Evolutionary conservation across 805 yeast genomes (phyloP).

Genomic region (Komagataella pastoris): DNA sequence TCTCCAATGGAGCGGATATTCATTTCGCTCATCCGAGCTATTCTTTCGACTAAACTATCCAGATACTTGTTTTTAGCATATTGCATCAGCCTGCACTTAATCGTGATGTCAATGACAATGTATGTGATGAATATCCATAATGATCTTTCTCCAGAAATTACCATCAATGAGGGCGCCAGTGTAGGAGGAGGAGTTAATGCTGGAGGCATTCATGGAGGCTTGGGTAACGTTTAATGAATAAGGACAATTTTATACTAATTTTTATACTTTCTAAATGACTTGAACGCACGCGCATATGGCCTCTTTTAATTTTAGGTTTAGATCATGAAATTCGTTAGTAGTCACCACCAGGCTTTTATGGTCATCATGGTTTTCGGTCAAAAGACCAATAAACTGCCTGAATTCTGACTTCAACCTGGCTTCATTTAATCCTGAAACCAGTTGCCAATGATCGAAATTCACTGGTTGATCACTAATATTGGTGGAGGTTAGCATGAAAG

Average conservation of each 20-base stretch:
- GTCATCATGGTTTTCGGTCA: not conserved
- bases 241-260: not conserved
- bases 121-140: slow-evolving; percentile 23
- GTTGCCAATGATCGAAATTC: not conserved
- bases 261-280: not conserved
- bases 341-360: not conserved
- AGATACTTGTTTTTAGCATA: slow-evolving; percentile 63
- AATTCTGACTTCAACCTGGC: not conserved
- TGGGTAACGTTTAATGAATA: not conserved
- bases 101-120: slow-evolving; percentile 53
- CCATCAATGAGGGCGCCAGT: not conserved
- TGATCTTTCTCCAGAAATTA: not conserved
- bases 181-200: not conserved
- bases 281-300: not conserved
- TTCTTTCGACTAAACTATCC: slow-evolving; percentile 62
- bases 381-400: not conserved
- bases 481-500: not conserved
- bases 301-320: not conserved
- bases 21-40: slow-evolving; percentile 54
- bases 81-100: slow-evolving; percentile 60
- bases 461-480: not conserved
- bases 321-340: not conserved
- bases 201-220: not conserved
- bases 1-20: slow-evolving; percentile 73
- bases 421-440: not conserved